Evolutionary conservation across 2,329 filamentous ascomycete genomes (phyloP), one percentile per base, ranked within the genome.

Genomic region (Paracoccidioides brasiliensis): DNA sequence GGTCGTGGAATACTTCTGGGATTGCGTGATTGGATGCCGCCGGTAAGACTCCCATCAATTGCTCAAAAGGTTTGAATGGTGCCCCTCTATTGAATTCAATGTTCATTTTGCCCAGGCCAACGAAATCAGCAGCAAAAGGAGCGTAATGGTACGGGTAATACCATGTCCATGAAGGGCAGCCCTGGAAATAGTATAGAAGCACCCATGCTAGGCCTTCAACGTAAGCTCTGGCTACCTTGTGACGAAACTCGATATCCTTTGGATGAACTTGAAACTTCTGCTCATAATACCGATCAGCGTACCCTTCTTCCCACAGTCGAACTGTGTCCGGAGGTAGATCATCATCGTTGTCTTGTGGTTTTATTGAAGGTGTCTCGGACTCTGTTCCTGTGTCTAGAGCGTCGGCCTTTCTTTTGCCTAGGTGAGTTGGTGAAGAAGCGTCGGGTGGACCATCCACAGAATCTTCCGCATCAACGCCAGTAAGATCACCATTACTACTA

Each of bases 121-220:
- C 84, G 69, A 98, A 98, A 70, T 98, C 93, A 53, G 90, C 87
- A 2, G 93, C 93, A 68, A 98, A 98, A 3, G 94, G 93, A 1
- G 93, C 94, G 68, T 98, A 98, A 68, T 98, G 93, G 66, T 97
- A 95, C 0, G 93, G 93, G 67, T 96, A 98, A 69, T 93, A 98
- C 93, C 93, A 98, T 53, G 91, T 94, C 93, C 94, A 98, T 0
- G 90, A 96, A 28, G 93, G 90, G 64, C 93, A 98, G 32, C 93
- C 93, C 71, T 98, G 93, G 70, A 96, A 95, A 70, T 98, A 98
- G 72, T 98, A 98, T 40, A 90, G 78, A 52, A 98, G 76, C 42
- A 98, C 93, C 93, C 94, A 98, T 28, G 86, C 86, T 8, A 98
- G 79, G 40, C 93, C 93, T 74, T 97, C 90, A 10, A 91, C 90